phyloP scores from a whole-genome alignment of 148 eudicot genomes.

The Selenicereus undatus region DNA sequence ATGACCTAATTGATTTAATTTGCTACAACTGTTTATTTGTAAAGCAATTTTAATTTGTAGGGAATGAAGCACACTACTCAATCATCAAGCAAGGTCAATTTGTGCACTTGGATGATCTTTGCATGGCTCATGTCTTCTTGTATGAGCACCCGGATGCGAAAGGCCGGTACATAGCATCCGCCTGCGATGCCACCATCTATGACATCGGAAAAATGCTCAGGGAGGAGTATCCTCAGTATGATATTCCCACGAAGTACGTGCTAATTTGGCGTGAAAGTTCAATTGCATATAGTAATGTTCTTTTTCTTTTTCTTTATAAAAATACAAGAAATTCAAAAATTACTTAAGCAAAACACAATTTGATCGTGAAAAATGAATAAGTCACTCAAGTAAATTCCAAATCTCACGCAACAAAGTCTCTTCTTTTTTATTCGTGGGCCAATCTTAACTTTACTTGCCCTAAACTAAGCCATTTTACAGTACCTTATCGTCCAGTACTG shows the following conservation, averaged over 20 bases:
- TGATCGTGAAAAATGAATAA: no score
- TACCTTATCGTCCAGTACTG: no score
- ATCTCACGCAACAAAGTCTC: no score
- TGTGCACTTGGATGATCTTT: slow-evolving; percentile 86
- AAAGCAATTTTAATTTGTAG: slow-evolving; percentile 27
- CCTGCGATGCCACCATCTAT: slow-evolving; percentile 71
- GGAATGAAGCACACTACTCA: slow-evolving; percentile 69
- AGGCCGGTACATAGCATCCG: slow-evolving; percentile 86
- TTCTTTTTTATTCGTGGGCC: no score
- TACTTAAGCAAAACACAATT: no score
- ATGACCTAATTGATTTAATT: no score
- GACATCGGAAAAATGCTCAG: slow-evolving; percentile 54
- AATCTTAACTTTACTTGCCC: no score
- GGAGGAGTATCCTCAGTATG: slow-evolving; percentile 74
- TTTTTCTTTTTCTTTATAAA: no score
- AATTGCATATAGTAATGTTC: no score
- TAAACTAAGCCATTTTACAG: no score
- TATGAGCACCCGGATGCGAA: slow-evolving; percentile 59
- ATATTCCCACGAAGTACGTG: slow-evolving; percentile 69
- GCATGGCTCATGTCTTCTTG: slow-evolving; percentile 79
- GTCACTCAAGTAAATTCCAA: no score
- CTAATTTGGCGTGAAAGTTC: background rate
- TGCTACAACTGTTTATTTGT: background rate
- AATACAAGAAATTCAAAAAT: no score
- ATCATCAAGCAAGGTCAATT: slow-evolving; percentile 80